Conservation (phyloP, 2,329 filamentous ascomycete genomes). For the Xylaria multiplex region DNA sequence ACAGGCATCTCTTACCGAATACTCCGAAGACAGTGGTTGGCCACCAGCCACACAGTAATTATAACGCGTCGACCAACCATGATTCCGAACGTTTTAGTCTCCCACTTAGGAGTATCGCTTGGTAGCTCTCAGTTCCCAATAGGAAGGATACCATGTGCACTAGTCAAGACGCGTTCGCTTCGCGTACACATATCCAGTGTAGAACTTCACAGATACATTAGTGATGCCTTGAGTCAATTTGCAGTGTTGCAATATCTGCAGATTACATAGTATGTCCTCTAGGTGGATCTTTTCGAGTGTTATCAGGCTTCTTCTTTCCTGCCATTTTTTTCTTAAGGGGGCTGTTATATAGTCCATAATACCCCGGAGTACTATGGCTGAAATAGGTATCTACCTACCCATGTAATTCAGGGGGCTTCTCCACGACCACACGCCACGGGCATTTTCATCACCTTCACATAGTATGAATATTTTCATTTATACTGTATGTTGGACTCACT, state of each 20-base stretch:
- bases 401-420: neutral
- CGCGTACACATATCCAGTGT: slow-evolving; percentile 15
- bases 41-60: slow-evolving; percentile 3
- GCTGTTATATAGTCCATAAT: neutral
- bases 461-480: too few relatives aligned
- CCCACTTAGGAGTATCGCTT: neutral
- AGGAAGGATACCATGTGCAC: neutral
- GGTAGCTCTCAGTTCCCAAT: neutral
- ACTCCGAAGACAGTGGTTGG: slow-evolving; percentile 15
- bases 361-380: neutral
- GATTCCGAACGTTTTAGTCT: neutral
- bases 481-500: too few relatives aligned
- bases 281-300: too few relatives aligned
- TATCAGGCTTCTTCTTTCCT: too few relatives aligned
- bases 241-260: too few relatives aligned
- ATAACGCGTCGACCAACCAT: slow-evolving; percentile 2
- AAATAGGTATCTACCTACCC: neutral
- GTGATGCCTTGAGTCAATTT: too few relatives aligned
- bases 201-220: too few relatives aligned
- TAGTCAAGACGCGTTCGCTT: slow-evolving; percentile 34
- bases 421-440: neutral
- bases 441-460: too few relatives aligned
- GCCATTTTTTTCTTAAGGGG: too few relatives aligned
- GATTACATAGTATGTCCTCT: too few relatives aligned
- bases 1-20: neutral